Conservation (phyloP, 257 asterid species). For the Nicotiana benthamiana region DNA sequence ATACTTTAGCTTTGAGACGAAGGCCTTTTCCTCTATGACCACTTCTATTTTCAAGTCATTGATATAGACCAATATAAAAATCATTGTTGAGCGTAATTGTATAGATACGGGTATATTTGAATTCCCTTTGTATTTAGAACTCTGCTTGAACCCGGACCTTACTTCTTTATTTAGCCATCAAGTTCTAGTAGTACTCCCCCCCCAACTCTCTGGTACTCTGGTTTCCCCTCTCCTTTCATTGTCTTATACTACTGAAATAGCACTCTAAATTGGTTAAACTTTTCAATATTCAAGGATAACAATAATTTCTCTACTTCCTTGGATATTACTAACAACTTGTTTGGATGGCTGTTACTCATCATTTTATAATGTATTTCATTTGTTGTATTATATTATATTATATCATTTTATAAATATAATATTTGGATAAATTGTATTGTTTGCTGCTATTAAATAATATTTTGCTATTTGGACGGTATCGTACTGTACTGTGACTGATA, state of each 20-base stretch:
- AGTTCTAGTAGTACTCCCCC: neutral
- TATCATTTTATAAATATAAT: too few species aligned
- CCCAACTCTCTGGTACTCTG: neutral
- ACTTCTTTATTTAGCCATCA: neutral
- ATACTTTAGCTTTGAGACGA: constrained; percentile 3
- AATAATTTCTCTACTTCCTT: neutral
- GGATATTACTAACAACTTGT: too few species aligned
- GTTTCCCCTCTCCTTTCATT: neutral
- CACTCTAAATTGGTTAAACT: neutral
- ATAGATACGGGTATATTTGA: constrained; percentile 22
- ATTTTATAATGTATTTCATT: too few species aligned
- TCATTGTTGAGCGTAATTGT: constrained; percentile 16
- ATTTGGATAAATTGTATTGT: too few species aligned
- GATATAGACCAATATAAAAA: constrained; percentile 27
- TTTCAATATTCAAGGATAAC: neutral
- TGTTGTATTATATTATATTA: too few species aligned
- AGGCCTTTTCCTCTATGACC: neutral
- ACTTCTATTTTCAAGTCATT: constrained; percentile 18
- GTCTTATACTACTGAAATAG: neutral
- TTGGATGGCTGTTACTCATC: too few species aligned
- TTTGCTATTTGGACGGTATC: too few species aligned
- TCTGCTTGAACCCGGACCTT: neutral
- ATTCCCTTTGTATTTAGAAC: neutral
- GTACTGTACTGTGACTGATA: too few species aligned
- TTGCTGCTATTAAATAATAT: too few species aligned